Percentiles rank a stretch among this genome's conserved stretches.
Evolutionary conservation across 2,329 filamentous ascomycete species (phyloP).

Genomic region (Aspergillus thermomutatus): DNA sequence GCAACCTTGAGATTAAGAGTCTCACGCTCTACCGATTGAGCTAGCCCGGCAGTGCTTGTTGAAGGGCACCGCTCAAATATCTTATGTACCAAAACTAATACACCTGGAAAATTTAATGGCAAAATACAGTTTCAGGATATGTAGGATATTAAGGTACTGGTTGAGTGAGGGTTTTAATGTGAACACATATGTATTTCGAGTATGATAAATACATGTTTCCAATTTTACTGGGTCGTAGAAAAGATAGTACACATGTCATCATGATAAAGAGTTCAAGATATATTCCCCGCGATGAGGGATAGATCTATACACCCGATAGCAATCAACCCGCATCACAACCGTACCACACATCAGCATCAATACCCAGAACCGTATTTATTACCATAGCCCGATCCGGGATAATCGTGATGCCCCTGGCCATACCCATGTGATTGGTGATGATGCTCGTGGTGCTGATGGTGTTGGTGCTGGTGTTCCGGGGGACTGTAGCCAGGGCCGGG

Average conservation of each 20-base stretch:
- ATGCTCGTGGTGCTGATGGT: conserved; percentile 3
- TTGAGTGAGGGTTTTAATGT: not conserved
- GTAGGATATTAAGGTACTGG: not conserved
- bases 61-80: not conserved
- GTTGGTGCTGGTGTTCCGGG: conserved; percentile 4
- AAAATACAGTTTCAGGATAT: not conserved
- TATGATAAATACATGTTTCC: not conserved
- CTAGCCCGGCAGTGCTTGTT: conserved; percentile 38
- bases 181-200: not conserved
- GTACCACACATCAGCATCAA: not conserved
- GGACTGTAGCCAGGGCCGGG: not conserved
- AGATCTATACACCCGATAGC: not conserved
- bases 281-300: not conserved
- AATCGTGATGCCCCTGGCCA: not conserved
- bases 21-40: conserved; percentile 50
- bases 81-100: fast-evolving
- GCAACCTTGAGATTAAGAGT: conserved; percentile 45
- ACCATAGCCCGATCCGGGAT: not conserved
- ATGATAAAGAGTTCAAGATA: not conserved
- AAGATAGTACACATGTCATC: not conserved
- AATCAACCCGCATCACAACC: not conserved
- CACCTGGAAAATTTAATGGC: not conserved
- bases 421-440: conserved; percentile 1
- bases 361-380: not conserved
- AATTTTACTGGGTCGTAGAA: not conserved